Evolutionary conservation across 768 basidiomycete species (phyloP), one percentile per base, ranked within the genome.

Genomic region (Mrakia blollopis): DNA sequence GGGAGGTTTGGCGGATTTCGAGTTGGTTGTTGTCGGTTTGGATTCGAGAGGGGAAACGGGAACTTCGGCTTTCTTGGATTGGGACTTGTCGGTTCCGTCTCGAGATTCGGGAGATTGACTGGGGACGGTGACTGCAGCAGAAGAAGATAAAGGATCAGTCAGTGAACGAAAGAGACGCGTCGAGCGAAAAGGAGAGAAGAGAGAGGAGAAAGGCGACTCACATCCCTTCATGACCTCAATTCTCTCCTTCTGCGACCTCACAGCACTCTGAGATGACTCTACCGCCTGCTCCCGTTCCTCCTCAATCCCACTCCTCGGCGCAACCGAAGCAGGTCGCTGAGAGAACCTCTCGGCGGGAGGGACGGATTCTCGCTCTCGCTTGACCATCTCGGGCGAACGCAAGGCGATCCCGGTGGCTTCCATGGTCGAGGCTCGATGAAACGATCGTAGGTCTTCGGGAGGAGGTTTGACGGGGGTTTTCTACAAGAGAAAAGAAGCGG

Each of bases 401-500:
- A 50, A 50, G 14, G 47, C 21, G 47, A 50, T 50, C 13, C 47
- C 47, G 9, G 47, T 50, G 2, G 47, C 47, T 28, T 57, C 57
- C 57, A 57, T 57, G 25, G 57, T 57, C 57, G 57, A 57, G 57
- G 57, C 57, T 57, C 57, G 57, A 57, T 57, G 57, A 9, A 57
- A 57, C 8, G 57, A 57, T 57, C 57, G 25, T 11, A 57, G 23
- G 7, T 57, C 57, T 25, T 25, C 28, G 25, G 57, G 5, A 13
- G 57, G 57, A 28, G 57, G 57, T 57, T 25, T 10, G n/a, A 57
- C 57, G 57, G 57, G 13, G 23, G 57, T 57, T 57, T 28, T 57
- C 57, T 57, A 3, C 7, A 57, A 6, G 23, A 28, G 10, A 54
- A 25, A 25, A 52, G 52, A 52, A 44, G 14, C 39, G 39, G 57